These are phyloP conservation scores for Dactylellina haptotyla DNA, from an alignment of 2,329 filamentous ascomycete species.

Conservation along the genomic window DNA sequence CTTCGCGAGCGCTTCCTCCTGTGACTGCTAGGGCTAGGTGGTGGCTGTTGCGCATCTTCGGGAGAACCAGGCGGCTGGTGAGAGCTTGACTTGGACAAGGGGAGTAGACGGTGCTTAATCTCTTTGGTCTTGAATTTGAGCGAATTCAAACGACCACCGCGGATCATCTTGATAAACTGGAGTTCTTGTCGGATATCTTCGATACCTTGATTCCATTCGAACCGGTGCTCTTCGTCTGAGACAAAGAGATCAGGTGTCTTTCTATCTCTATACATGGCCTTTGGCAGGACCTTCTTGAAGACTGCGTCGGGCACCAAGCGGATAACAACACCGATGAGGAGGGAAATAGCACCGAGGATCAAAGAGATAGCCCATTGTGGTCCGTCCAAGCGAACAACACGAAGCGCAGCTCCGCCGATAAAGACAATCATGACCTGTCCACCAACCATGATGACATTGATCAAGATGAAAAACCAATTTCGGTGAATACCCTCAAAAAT, in stretches of 20 bases:
- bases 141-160: conserved; percentile 82
- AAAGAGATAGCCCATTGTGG: conserved; percentile 68
- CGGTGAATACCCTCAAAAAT: conserved; percentile 69
- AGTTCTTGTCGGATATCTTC: conserved; percentile 82
- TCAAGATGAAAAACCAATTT: conserved; percentile 70
- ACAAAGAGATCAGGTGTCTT: conserved; percentile 66
- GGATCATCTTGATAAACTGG: conserved; percentile 80
- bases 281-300: conserved; percentile 64
- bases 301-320: conserved; percentile 69
- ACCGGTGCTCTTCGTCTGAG: conserved; percentile 71
- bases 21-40: conserved; percentile 68
- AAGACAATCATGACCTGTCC: conserved; percentile 70
- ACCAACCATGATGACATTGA: conserved; percentile 69
- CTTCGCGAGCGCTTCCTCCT: conserved; percentile 74
- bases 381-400: conserved; percentile 65
- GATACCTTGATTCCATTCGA: conserved; percentile 76
- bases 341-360: conserved; percentile 65
- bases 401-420: conserved; percentile 68
- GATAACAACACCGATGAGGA: conserved; percentile 66
- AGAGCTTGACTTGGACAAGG: conserved; percentile 72
- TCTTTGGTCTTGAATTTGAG: conserved; percentile 70
- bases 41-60: conserved; percentile 68
- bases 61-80: conserved; percentile 71
- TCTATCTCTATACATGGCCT: conserved; percentile 52
- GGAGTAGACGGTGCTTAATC: conserved; percentile 77